Conservation (phyloP, 139 green algal species). For the Coelastrella sp. region DNA sequence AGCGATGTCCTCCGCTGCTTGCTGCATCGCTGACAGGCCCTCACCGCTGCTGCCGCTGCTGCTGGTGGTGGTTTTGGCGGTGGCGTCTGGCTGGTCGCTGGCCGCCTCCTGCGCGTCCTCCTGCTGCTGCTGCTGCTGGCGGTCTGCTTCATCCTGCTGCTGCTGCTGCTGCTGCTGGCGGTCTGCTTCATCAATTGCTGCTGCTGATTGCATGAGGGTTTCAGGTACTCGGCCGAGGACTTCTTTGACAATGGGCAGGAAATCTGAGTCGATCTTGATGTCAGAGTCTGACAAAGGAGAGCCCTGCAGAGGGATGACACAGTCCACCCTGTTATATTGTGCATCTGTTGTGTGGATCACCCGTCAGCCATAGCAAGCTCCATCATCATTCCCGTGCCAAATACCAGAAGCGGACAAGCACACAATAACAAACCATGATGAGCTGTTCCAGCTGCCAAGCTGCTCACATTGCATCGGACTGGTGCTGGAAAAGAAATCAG, state of each 20-base stretch:
- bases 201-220: conserved; percentile 33
- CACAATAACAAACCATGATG: no score
- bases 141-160: not conserved
- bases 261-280: conserved; percentile 55
- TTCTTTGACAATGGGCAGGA: conserved; percentile 66
- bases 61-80: not conserved
- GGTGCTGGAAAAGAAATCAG: no score
- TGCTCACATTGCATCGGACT: no score
- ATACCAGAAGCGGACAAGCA: no score
- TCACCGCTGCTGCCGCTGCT: not conserved
- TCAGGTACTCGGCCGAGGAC: conserved; percentile 61
- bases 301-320: conserved; percentile 9
- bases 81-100: no score
- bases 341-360: no score
- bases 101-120: not conserved
- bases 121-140: conserved; percentile 34
- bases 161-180: conserved; percentile 38
- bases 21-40: not conserved
- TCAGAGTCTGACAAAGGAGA: conserved; percentile 51
- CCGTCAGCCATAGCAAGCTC: no score
- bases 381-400: no score
- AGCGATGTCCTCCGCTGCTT: not conserved
- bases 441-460: no score
- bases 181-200: conserved; percentile 20
- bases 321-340: not conserved